phyloP scores from a whole-genome alignment of 768 basidiomycete genomes.

The Piloderma croceum region DNA sequence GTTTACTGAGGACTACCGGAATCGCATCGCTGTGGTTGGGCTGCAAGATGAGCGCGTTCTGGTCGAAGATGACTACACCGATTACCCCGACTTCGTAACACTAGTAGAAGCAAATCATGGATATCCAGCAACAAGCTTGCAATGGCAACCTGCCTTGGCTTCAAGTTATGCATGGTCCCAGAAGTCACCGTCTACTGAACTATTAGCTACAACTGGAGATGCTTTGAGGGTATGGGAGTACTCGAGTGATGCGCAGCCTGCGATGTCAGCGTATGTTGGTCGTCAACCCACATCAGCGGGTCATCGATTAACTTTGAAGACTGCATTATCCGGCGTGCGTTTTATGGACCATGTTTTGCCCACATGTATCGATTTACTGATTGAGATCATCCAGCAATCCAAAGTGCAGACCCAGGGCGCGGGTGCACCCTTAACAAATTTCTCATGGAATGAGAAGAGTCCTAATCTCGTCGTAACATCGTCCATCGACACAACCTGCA shows the following conservation, averaged over 20 bases:
- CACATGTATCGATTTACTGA: conserved; percentile 6
- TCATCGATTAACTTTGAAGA: conserved; percentile 67
- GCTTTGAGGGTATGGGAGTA: conserved; percentile 92
- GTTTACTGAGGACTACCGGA: conserved; percentile 77
- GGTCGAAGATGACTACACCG: conserved; percentile 76
- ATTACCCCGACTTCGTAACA: conserved; percentile 82
- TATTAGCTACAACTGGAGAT: conserved; percentile 92
- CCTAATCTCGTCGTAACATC: conserved; percentile 93
- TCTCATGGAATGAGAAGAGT: conserved; percentile 94
- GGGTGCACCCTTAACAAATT: conserved; percentile 90
- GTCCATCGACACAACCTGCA: conserved; percentile 97
- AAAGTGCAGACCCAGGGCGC: conserved; percentile 82
- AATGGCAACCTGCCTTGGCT: conserved; percentile 84
- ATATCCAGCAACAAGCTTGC: conserved; percentile 89
- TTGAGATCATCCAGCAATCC: conserved; percentile 51
- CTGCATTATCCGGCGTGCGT: conserved; percentile 76
- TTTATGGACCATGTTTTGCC: conserved; percentile 1
- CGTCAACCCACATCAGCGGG: conserved; percentile 50
- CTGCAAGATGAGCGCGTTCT: conserved; percentile 84
- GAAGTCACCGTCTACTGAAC: conserved; percentile 63
- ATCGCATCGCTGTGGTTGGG: conserved; percentile 73
- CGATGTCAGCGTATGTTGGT: conserved; percentile 65
- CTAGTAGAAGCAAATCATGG: conserved; percentile 81
- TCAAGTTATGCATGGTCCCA: conserved; percentile 61
- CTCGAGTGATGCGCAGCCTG: conserved; percentile 53